Percentiles rank a stretch among this genome's conserved stretches.
Evolutionary conservation across 305 asterid species (phyloP).

Genomic region (Coffea humblotiana): DNA sequence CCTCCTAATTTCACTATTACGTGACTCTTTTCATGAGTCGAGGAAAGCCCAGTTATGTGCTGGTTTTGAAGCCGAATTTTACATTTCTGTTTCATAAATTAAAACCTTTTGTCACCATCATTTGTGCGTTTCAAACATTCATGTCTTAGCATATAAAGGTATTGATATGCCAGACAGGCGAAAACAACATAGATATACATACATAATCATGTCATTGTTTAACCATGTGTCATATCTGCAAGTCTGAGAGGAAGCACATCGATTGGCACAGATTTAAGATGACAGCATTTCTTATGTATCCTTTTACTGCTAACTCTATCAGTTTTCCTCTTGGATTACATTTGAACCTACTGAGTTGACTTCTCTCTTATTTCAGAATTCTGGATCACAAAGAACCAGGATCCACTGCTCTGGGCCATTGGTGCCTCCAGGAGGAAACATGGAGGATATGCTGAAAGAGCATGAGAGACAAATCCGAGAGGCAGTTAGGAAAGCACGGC

Average conservation of each 20-base stretch:
- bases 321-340: background rate
- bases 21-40: background rate
- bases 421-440: slow-evolving; percentile 88
- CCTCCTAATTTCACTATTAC: background rate
- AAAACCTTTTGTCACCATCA: background rate
- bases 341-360: slow-evolving; percentile 13
- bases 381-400: slow-evolving; percentile 56
- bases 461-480: slow-evolving; percentile 89
- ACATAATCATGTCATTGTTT: background rate
- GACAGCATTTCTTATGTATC: background rate
- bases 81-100: background rate
- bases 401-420: slow-evolving; percentile 83
- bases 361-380: slow-evolving; percentile 47
- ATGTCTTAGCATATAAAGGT: background rate
- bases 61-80: background rate
- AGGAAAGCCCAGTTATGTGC: background rate
- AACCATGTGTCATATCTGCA: background rate
- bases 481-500: slow-evolving; percentile 80
- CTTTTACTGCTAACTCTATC: background rate
- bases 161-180: background rate
- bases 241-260: background rate
- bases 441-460: slow-evolving; percentile 95
- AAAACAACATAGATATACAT: background rate
- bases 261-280: background rate
- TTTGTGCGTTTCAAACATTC: background rate